These are phyloP conservation scores for Aureobasidium sp. DNA, from an alignment of 2,329 filamentous ascomycete genomes.

Conservation along the genomic window DNA sequence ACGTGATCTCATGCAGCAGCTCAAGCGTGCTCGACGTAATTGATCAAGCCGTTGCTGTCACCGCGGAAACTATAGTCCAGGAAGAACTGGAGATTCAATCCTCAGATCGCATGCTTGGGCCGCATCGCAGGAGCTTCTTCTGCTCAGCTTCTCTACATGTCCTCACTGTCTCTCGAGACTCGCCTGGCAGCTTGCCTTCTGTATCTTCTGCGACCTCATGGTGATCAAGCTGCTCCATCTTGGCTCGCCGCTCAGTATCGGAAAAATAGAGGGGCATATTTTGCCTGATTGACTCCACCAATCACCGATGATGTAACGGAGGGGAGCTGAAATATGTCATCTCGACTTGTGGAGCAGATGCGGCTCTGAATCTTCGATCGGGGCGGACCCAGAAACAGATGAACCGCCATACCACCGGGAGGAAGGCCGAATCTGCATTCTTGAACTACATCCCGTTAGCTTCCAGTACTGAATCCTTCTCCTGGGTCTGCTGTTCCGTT, in stretches of 20 bases:
- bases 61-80: neutral
- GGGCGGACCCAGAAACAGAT: neutral
- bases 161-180: neutral
- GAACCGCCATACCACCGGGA: neutral
- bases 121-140: neutral
- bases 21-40: slow-evolving; percentile 11
- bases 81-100: neutral
- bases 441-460: neutral
- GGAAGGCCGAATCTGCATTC: neutral
- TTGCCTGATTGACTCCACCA: slow-evolving; percentile 9
- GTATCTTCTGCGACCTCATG: neutral
- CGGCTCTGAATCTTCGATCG: slow-evolving; percentile 1
- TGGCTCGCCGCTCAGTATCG: neutral
- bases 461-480: neutral
- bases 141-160: neutral
- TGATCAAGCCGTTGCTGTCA: slow-evolving; percentile 11
- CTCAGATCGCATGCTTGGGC: neutral
- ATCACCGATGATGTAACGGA: slow-evolving; percentile 11
- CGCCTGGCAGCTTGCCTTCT: neutral
- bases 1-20: slow-evolving; percentile 11
- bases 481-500: neutral
- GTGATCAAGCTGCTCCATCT: neutral
- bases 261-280: slow-evolving; percentile 11
- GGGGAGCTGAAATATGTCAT: neutral
- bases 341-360: neutral